Evolutionary conservation across 345 rosid genomes (phyloP).

Genomic region (Corchorus capsularis): DNA sequence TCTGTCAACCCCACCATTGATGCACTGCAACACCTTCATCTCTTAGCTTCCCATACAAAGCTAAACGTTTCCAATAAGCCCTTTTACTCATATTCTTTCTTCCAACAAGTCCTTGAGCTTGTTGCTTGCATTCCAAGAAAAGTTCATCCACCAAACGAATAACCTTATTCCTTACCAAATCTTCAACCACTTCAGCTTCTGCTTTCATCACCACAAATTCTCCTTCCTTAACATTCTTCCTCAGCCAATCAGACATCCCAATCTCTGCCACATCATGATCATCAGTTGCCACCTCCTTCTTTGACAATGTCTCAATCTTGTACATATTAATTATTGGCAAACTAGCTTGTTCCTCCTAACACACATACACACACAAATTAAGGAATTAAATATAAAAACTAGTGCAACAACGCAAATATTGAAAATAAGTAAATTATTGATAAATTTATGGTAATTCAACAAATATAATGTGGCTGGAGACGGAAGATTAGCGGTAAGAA

Average conservation of each 20-base stretch:
- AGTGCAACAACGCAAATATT: too few species aligned
- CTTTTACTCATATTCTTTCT: constrained; percentile 41
- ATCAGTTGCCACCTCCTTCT: constrained; percentile 17
- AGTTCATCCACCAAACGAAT: constrained; percentile 73
- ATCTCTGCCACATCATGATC: constrained; percentile 24
- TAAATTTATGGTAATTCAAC: too few species aligned
- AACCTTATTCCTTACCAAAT: constrained; percentile 61
- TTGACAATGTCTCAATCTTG: constrained; percentile 52
- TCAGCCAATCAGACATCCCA: constrained; percentile 71
- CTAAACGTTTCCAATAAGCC: constrained; percentile 85
- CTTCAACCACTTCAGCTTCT: constrained; percentile 74
- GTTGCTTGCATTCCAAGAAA: constrained; percentile 82
- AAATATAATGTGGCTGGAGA: too few species aligned
- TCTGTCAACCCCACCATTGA: constrained; percentile 78
- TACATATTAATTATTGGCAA: constrained; percentile 67
- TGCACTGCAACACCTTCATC: constrained; percentile 83
- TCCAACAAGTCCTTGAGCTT: constrained; percentile 35
- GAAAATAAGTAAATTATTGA: too few species aligned
- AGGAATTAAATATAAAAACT: too few species aligned
- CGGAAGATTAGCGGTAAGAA: too few species aligned
- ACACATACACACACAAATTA: too few species aligned
- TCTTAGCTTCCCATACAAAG: constrained; percentile 72
- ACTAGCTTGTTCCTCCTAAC: constrained; percentile 66
- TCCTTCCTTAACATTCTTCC: constrained; percentile 59
- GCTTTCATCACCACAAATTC: constrained; percentile 89